Conservation (phyloP, 306 rosid species). For the Canavalia ensiformis region DNA sequence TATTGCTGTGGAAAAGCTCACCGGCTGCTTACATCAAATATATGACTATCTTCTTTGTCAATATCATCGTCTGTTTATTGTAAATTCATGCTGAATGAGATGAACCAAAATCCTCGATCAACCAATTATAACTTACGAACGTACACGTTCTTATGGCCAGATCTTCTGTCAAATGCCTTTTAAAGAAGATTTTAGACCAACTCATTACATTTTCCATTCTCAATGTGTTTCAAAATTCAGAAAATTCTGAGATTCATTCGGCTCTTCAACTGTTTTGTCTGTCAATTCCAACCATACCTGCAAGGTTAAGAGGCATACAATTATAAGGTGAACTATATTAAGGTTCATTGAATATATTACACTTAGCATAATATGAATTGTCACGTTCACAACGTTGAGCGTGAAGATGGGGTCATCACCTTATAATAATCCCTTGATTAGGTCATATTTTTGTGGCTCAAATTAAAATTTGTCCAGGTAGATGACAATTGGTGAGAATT, state of each 20-base stretch:
- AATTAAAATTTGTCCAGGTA: constrained; percentile 78
- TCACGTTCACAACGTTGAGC: background rate
- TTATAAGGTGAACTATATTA: constrained; percentile 17
- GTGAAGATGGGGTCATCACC: constrained; percentile 56
- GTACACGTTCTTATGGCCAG: background rate
- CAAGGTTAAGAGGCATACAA: background rate
- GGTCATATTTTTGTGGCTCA: constrained; percentile 66
- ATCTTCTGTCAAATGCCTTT: constrained; percentile 32
- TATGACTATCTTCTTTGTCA: background rate
- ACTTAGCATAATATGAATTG: background rate
- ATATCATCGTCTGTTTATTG: no score
- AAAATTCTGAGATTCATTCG: constrained; percentile 56
- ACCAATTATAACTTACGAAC: background rate
- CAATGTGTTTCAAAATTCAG: constrained; percentile 84
- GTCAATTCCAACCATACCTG: constrained; percentile 84
- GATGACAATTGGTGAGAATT: constrained; percentile 91
- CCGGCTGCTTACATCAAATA: constrained; percentile 1
- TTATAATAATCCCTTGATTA: constrained; percentile 86
- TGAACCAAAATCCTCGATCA: background rate
- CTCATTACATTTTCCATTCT: constrained; percentile 80
- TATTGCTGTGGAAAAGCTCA: background rate
- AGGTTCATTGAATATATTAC: constrained; percentile 30
- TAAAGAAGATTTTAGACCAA: constrained; percentile 15
- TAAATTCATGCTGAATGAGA: no score
- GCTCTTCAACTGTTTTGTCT: constrained; percentile 62